Percentiles rank a stretch among this genome's conserved stretches.
Conservation (phyloP, 352 stramenopile species). For the Phytophthora quininea region DNA sequence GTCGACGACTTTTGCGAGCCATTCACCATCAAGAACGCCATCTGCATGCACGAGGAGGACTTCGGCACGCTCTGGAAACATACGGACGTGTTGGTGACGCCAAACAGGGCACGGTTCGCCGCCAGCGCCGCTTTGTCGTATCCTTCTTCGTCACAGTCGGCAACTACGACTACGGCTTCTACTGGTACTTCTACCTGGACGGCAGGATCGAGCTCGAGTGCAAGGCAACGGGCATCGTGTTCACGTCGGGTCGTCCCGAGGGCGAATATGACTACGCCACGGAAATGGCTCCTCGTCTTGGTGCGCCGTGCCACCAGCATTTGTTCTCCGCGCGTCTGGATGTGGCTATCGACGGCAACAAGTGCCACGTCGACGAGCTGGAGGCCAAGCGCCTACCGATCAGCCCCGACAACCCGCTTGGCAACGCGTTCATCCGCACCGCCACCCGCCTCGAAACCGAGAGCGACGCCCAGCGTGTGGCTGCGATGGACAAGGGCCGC, state of each 20-base stretch:
- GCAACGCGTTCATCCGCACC: slow-evolving; percentile 62
- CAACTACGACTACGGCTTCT: slow-evolving; percentile 87
- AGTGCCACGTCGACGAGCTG: slow-evolving; percentile 53
- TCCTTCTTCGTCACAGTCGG: slow-evolving; percentile 86
- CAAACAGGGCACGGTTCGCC: slow-evolving; percentile 49
- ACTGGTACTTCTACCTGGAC: slow-evolving; percentile 44
- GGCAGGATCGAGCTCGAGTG: slow-evolving; percentile 80
- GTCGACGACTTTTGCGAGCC: slow-evolving; percentile 36
- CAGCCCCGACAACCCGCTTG: slow-evolving; percentile 52
- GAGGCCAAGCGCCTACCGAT: slow-evolving; percentile 63
- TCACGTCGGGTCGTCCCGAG: slow-evolving; percentile 70
- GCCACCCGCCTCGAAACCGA: slow-evolving; percentile 59
- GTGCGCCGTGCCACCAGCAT: slow-evolving; percentile 77
- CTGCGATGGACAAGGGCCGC: slow-evolving; percentile 60
- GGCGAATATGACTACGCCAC: slow-evolving; percentile 57
- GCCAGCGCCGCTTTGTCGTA: slow-evolving; percentile 79
- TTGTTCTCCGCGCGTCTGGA: slow-evolving; percentile 83
- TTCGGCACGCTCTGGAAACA: slow-evolving; percentile 74
- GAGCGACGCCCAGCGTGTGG: slow-evolving; percentile 50
- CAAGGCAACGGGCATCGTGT: slow-evolving; percentile 82
- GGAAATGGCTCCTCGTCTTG: slow-evolving; percentile 65
- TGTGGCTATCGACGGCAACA: slow-evolving; percentile 74
- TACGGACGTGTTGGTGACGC: slow-evolving; percentile 42
- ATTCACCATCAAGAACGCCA: slow-evolving; percentile 39
- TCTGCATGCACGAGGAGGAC: slow-evolving; percentile 42